Conservation (phyloP, 345 rosid genomes). For the Dovyalis caffra region DNA sequence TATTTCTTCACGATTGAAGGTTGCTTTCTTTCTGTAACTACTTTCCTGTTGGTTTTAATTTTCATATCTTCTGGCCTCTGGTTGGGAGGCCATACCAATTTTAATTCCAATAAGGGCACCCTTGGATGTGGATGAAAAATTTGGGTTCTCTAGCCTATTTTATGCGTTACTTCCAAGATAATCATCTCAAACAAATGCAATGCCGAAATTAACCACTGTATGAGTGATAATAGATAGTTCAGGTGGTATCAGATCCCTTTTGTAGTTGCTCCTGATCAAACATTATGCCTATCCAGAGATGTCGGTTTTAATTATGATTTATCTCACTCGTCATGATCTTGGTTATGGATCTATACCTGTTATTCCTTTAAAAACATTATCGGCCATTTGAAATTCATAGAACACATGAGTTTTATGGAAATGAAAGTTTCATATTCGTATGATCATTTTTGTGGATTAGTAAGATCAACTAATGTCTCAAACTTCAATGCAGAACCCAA, state of each 20-base stretch:
- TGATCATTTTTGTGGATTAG: background rate
- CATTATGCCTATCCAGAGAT: background rate
- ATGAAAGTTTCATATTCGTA: background rate
- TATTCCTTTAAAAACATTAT: background rate
- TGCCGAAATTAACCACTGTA: background rate
- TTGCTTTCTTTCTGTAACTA: slow-evolving; percentile 20
- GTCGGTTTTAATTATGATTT: background rate
- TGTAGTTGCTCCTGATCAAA: background rate
- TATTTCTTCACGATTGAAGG: slow-evolving; percentile 76
- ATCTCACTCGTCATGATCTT: background rate
- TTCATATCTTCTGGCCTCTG: background rate
- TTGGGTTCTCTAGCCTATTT: background rate
- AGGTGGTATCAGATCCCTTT: background rate
- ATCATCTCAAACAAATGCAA: background rate
- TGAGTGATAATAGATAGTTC: background rate
- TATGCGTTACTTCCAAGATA: background rate
- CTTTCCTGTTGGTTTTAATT: background rate
- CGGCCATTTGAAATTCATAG: background rate
- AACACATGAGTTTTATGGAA: background rate
- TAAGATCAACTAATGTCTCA: background rate
- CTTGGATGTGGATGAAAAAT: background rate
- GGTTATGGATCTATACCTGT: background rate
- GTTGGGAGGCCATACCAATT: background rate
- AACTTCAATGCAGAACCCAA: slow-evolving; percentile 53
- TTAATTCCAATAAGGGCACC: background rate